phyloP scores from a whole-genome alignment of 2,329 filamentous ascomycete genomes.

The Monosporascus sp. region DNA sequence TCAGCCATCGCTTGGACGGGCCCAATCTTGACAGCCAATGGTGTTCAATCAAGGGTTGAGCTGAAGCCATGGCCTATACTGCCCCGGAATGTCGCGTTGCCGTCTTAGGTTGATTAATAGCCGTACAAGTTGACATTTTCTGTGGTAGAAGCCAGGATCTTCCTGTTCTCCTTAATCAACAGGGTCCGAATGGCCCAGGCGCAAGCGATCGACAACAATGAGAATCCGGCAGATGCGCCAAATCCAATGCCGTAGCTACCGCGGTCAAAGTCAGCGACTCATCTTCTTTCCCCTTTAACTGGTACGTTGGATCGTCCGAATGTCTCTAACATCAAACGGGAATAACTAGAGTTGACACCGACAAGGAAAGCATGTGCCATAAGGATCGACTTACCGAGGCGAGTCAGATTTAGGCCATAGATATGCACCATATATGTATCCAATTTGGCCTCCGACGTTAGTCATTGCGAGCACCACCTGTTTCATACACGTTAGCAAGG shows the following conservation, averaged over 20 bases:
- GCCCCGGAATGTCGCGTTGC: no score
- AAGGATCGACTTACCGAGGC: slow-evolving; percentile 23
- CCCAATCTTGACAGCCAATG: no score
- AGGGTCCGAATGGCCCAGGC: slow-evolving; percentile 39
- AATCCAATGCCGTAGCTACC: slow-evolving; percentile 36
- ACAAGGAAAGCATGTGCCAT: no score
- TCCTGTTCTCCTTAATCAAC: slow-evolving; percentile 37
- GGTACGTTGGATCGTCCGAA: no score
- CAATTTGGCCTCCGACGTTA: slow-evolving; percentile 42
- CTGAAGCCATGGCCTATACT: no score
- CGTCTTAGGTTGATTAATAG: slow-evolving; percentile 18
- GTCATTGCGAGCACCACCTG: slow-evolving; percentile 40
- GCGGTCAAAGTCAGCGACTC: no score
- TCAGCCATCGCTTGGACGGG: no score
- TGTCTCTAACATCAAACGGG: no score
- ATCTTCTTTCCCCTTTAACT: no score
- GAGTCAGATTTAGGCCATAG: slow-evolving; percentile 41
- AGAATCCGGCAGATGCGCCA: slow-evolving; percentile 39
- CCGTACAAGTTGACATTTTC: slow-evolving; percentile 34
- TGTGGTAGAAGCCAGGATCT: slow-evolving; percentile 27
- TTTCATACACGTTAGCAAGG: no score
- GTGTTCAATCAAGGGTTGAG: no score
- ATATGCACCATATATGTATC: slow-evolving; percentile 47
- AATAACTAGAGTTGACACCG: no score
- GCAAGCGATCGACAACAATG: slow-evolving; percentile 29